phyloP scores from a whole-genome alignment of 2,329 filamentous ascomycete species.

The Fusarium paranaense region DNA sequence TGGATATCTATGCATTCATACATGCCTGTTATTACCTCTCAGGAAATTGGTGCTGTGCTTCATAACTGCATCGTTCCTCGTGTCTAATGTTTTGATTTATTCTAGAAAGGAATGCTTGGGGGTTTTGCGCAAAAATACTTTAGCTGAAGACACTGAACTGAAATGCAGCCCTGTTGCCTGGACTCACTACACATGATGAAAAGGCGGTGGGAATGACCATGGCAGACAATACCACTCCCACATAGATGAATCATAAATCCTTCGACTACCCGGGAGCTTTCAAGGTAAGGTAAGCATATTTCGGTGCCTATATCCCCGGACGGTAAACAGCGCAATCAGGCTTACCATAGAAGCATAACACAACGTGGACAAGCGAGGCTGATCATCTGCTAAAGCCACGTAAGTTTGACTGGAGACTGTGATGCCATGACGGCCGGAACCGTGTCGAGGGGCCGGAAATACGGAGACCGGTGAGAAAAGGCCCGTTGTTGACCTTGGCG shows the following conservation, averaged over 20 bases:
- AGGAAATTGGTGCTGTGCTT: too few species aligned
- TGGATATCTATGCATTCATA: background rate
- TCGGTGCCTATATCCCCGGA: background rate
- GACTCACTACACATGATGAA: background rate
- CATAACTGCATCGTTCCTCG: background rate
- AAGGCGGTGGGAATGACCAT: background rate
- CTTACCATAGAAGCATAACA: background rate
- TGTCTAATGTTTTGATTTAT: background rate
- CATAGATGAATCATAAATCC: background rate
- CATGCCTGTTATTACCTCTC: too few species aligned
- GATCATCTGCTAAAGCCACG: background rate
- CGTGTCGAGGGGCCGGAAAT: background rate
- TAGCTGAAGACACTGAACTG: accelerated
- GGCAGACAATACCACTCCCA: background rate
- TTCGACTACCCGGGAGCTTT: background rate
- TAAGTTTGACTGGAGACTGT: background rate
- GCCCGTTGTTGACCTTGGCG: background rate
- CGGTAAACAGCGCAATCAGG: background rate
- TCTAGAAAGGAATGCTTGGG: background rate
- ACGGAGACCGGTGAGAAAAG: background rate
- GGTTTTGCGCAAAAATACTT: background rate
- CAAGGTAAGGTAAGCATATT: background rate
- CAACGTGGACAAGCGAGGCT: background rate
- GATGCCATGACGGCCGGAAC: background rate
- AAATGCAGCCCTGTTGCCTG: background rate